These are phyloP conservation scores for Thermochaetoides thermophila DNA, from an alignment of 495 filamentous ascomycete species.

Conservation along the genomic window DNA sequence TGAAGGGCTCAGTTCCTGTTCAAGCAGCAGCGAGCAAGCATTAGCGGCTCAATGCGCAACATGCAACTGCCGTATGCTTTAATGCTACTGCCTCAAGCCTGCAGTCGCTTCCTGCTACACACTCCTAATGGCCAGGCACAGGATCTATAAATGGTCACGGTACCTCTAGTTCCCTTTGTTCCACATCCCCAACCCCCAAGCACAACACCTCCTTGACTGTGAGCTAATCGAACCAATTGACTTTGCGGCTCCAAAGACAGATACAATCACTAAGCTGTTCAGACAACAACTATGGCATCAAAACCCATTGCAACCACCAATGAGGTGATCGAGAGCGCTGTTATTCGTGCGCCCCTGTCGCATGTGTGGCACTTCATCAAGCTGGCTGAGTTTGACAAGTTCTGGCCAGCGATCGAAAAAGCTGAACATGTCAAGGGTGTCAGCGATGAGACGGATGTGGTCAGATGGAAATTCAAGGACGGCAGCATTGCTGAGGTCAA, in stretches of 20 bases:
- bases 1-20: no score
- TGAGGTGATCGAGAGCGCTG: slow-evolving; percentile 46
- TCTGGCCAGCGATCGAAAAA: slow-evolving; percentile 42
- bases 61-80: no score
- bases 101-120: no score
- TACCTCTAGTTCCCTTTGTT: no score
- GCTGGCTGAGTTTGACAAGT: slow-evolving; percentile 42
- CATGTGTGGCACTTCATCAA: slow-evolving; percentile 57
- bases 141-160: no score
- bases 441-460: slow-evolving; percentile 45
- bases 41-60: no score
- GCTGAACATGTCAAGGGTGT: slow-evolving; percentile 43
- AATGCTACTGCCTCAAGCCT: no score
- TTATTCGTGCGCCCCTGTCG: slow-evolving; percentile 46
- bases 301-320: slow-evolving; percentile 52
- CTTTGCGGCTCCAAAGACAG: background rate
- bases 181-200: background rate
- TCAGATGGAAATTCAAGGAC: slow-evolving; percentile 51
- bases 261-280: slow-evolving; percentile 1
- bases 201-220: no score
- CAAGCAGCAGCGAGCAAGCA: no score
- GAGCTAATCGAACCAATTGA: background rate
- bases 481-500: slow-evolving; percentile 49
- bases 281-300: no score
- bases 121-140: no score